Conservation (phyloP, 1,284 basidiomycete genomes). For the Heliocybe sulcata region DNA sequence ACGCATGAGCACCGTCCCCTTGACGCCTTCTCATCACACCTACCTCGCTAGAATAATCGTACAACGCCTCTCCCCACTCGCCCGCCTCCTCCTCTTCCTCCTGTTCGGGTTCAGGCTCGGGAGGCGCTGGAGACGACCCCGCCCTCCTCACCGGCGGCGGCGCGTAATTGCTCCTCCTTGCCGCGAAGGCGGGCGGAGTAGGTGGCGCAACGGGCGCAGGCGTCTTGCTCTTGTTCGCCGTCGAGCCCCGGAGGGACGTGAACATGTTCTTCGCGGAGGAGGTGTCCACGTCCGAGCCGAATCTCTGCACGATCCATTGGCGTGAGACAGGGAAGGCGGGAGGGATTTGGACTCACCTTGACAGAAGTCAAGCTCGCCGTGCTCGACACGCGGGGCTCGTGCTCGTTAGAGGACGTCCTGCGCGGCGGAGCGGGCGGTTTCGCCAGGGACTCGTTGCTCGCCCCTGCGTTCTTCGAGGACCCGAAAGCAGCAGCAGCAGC, state of each 20-base stretch:
- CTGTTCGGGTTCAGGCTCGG: slow-evolving; percentile 13
- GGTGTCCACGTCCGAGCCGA: slow-evolving; percentile 47
- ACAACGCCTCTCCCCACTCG: slow-evolving; percentile 73
- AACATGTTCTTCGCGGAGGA: slow-evolving; percentile 45
- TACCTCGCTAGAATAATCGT: slow-evolving; percentile 66
- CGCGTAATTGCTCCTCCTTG: slow-evolving; percentile 36
- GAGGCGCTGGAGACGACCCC: slow-evolving; percentile 14
- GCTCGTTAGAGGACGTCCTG: not conserved
- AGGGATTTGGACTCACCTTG: not conserved
- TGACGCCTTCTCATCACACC: not conserved
- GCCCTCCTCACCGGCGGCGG: slow-evolving; percentile 46
- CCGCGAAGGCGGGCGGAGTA: slow-evolving; percentile 39
- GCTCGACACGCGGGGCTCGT: slow-evolving; percentile 1
- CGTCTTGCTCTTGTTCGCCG: slow-evolving; percentile 29
- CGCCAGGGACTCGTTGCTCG: not conserved
- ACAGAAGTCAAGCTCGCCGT: not conserved
- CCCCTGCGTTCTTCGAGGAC: not conserved
- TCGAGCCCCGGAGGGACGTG: slow-evolving; percentile 35
- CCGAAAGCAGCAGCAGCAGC: slow-evolving; percentile 40
- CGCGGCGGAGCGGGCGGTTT: not conserved
- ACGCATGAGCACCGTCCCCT: slow-evolving; percentile 4
- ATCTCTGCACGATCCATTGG: too few relatives aligned
- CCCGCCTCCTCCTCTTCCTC: slow-evolving; percentile 39
- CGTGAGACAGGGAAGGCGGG: too few relatives aligned
- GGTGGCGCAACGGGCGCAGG: slow-evolving; percentile 28